Evolutionary conservation across 164 flowering plant species (phyloP), one percentile per base, ranked within the genome.

Genomic region (Nelumbo lutea): DNA sequence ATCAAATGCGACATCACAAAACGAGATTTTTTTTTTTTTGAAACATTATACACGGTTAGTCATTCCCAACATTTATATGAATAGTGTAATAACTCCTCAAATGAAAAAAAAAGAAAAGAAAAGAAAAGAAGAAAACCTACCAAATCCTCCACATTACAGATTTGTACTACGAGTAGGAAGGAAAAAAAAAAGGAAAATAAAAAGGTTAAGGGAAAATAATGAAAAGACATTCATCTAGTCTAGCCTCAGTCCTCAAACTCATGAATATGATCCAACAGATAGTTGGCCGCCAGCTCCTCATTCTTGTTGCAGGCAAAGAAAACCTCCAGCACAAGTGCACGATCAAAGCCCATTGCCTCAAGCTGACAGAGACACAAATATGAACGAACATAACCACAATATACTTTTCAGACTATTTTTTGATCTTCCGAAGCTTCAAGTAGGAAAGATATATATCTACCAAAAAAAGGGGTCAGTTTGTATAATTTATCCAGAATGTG

Each of bases 271-370:
- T 87, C 91, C 42, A 87, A 71, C 65, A 85, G 89, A 68, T 85
- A 85, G 74, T 87, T 87, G 1, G 91, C 89, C 0, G 91, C 89
- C 68, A 85, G 76, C 69, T 81, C 88, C 73, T 87, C 91, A n/a
- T 87, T 82, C 77, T 79, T 83, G 82, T 80, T 83, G 82, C 87
- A 87, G 9, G 91, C 91, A 71, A 85, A 83, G 68, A 68, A 87
- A 42, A 83, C 91, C 59, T 87, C 84, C 68, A 87, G 47, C 1
- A 85, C 91, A 58, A 77, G 48, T 8, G 80, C 79, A 66, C 88
- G 67, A 62, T 81, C 82, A 64, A 87, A 87, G 3, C 91, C 91
- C 91, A 87, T 84, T 7, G 80, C 85, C 69, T 85, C 89, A 1
- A 87, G 83, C 91, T 87, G 83, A 74, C 44, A 74, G 75, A 51